Percentiles rank a stretch among this genome's conserved stretches.
Conservation (phyloP, 2,329 filamentous ascomycete genomes). For the Cercospora citrullina region DNA sequence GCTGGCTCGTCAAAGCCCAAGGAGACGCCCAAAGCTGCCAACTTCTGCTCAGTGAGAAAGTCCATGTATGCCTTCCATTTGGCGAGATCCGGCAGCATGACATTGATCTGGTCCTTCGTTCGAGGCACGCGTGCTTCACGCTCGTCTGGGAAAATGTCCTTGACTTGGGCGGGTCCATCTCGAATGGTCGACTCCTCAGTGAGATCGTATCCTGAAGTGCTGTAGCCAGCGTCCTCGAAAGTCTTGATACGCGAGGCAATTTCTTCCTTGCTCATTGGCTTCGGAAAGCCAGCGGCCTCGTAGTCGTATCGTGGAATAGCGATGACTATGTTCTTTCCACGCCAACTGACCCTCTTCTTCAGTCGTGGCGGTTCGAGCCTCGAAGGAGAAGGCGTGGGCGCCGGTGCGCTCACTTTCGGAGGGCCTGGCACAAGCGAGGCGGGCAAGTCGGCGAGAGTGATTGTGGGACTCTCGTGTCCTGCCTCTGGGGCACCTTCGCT, state of each 20-base stretch:
- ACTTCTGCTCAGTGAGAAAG: constrained; percentile 83
- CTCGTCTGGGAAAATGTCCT: constrained; percentile 65
- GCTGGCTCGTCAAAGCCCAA: constrained; percentile 68
- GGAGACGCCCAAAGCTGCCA: constrained; percentile 85
- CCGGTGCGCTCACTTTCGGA: neutral
- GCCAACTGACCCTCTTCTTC: constrained; percentile 49
- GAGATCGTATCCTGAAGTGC: constrained; percentile 67
- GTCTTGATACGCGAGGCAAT: constrained; percentile 62
- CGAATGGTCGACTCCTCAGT: constrained; percentile 42
- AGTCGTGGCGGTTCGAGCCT: constrained; percentile 39
- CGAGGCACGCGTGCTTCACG: constrained; percentile 36
- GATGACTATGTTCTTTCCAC: constrained; percentile 49
- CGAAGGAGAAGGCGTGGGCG: constrained; percentile 15
- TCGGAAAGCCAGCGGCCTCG: constrained; percentile 44
- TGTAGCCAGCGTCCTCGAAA: constrained; percentile 70
- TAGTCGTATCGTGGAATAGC: constrained; percentile 47
- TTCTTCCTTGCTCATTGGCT: constrained; percentile 52
- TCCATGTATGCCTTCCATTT: constrained; percentile 79
- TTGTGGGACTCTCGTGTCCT: neutral
- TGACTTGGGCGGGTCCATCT: constrained; percentile 56
- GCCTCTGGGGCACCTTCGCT: constrained; percentile 5
- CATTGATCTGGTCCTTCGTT: constrained; percentile 54
- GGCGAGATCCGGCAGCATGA: constrained; percentile 70
- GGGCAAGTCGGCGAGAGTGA: neutral
- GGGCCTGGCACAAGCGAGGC: constrained; percentile 11